phyloP scores from a whole-genome alignment of 331 rosid genomes.

The Quercus lobata region DNA sequence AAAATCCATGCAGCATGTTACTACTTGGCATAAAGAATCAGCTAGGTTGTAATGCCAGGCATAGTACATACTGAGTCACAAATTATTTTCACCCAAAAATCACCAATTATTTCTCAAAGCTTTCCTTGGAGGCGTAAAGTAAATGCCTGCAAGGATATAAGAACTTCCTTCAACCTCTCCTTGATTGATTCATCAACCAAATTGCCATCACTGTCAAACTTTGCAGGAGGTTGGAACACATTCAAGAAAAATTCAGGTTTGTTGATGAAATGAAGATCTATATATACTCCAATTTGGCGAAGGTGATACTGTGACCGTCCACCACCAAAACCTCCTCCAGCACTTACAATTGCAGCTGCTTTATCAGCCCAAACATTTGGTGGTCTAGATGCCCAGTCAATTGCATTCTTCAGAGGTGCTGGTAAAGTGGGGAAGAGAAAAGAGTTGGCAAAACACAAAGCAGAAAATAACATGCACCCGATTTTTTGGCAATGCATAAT shows the following conservation, averaged over 20 bases:
- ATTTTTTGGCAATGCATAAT: background rate
- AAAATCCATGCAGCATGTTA: background rate
- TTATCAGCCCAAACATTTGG: constrained; percentile 74
- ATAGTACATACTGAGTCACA: background rate
- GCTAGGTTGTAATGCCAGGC: background rate
- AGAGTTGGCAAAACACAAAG: background rate
- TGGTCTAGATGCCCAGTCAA: constrained; percentile 80
- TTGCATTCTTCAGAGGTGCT: constrained; percentile 79
- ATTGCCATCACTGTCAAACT: constrained; percentile 53
- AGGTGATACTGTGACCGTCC: constrained; percentile 65
- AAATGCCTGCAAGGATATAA: constrained; percentile 44
- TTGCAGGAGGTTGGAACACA: constrained; percentile 48
- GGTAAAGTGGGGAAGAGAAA: background rate
- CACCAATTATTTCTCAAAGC: background rate
- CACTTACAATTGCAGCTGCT: constrained; percentile 61
- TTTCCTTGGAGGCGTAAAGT: constrained; percentile 28
- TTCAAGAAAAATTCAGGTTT: constrained; percentile 60
- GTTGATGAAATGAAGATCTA: constrained; percentile 75
- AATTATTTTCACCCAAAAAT: background rate
- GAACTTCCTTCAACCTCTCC: constrained; percentile 34
- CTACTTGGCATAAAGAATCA: background rate
- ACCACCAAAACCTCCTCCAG: constrained; percentile 59
- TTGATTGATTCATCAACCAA: constrained; percentile 45
- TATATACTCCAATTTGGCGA: constrained; percentile 65
- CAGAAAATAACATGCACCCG: background rate